phyloP scores from a whole-genome alignment of 2,329 filamentous ascomycete species.

The Fusarium lyarnte region DNA sequence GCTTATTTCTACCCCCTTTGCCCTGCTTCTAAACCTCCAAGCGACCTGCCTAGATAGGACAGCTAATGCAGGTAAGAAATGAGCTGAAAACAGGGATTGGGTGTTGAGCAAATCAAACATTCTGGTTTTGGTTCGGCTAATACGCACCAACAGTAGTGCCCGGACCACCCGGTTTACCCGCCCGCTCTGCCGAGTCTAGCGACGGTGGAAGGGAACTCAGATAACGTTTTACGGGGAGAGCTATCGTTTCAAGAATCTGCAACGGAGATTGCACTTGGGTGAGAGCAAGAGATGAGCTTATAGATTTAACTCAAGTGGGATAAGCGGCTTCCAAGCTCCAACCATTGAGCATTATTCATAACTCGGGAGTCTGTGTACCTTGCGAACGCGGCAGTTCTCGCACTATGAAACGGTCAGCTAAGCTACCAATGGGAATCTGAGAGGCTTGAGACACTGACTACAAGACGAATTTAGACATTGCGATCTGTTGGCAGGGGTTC shows the following conservation, averaged over 20 bases:
- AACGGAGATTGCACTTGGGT: neutral
- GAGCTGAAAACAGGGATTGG: neutral
- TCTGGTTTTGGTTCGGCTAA: neutral
- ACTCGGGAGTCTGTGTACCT: no score
- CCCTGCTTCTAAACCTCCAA: neutral
- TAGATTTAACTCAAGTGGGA: fast-evolving
- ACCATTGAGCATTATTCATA: no score
- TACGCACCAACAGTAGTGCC: neutral
- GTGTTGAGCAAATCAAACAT: fast-evolving
- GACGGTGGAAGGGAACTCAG: neutral
- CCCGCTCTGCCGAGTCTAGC: neutral
- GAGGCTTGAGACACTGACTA: no score
- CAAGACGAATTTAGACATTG: no score
- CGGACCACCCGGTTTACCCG: neutral
- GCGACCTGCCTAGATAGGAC: neutral
- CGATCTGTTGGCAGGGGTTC: no score
- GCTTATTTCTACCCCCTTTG: neutral
- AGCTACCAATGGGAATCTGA: no score
- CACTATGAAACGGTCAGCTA: no score
- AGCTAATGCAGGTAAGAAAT: neutral
- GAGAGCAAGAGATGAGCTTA: neutral
- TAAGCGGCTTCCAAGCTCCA: neutral
- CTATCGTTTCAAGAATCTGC: neutral
- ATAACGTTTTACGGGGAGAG: neutral
- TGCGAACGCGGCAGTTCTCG: no score